These are phyloP conservation scores for Cladophialophora exuberans DNA, from an alignment of 2,329 filamentous ascomycete genomes.

Conservation along the genomic window DNA sequence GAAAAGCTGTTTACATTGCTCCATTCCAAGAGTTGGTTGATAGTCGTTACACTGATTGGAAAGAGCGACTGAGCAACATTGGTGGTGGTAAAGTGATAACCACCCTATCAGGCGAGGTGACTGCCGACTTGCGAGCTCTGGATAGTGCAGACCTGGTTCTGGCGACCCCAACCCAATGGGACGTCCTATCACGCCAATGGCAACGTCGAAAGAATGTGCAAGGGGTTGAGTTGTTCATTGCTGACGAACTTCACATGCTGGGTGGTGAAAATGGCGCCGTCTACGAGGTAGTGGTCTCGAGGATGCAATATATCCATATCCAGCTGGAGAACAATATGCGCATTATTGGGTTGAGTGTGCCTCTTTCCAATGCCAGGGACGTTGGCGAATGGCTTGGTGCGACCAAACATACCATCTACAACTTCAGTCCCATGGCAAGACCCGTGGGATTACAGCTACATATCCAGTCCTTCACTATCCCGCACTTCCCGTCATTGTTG, in stretches of 20 bases:
- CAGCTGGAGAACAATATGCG: constrained; percentile 84
- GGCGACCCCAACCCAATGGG: constrained; percentile 93
- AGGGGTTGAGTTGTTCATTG: constrained; percentile 85
- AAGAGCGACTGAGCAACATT: constrained; percentile 71
- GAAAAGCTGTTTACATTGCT: constrained; percentile 88
- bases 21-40: constrained; percentile 95
- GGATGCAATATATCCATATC: constrained; percentile 93
- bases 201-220: constrained; percentile 95
- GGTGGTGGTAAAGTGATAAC: constrained; percentile 86
- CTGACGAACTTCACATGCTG: constrained; percentile 92
- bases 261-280: constrained; percentile 84
- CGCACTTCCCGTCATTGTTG: constrained; percentile 98
- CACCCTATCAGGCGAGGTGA: constrained; percentile 91
- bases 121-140: constrained; percentile 84
- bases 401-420: constrained; percentile 97
- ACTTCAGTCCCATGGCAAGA: constrained; percentile 91
- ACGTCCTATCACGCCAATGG: constrained; percentile 94
- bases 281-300: constrained; percentile 95
- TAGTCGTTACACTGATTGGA: constrained; percentile 80
- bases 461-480: constrained; percentile 92
- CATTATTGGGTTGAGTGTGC: constrained; percentile 87
- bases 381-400: constrained; percentile 98
- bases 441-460: constrained; percentile 90
- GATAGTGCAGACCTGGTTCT: constrained; percentile 87
- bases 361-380: constrained; percentile 88